Base-by-base conservation (phyloP, 2,329 filamentous ascomycete species). In the Fusarium napiforme region DNA sequence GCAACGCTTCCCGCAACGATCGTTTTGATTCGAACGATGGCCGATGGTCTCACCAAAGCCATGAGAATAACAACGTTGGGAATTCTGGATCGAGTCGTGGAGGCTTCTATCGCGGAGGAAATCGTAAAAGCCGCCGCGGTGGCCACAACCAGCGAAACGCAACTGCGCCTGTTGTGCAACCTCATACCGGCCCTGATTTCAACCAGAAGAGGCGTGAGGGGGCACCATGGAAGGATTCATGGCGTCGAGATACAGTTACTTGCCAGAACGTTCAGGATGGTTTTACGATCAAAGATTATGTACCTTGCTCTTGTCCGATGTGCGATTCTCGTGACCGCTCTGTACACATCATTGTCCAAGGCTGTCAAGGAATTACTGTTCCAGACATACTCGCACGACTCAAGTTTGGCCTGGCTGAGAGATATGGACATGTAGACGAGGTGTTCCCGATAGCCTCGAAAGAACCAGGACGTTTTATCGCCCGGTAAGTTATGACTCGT, bases 311-410 rank as follows among this genome's bases (percentile, higher is more conserved):
- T 50, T 83, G 82, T 40, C 37, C 60, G 21, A 55, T 65, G 6
- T 83, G 82, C 42, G 71, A 73, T 28, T 50, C 64, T 11, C 72
- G 77, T 39, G 82, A 83, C 58, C 76, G 78, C 56, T 82, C 78
- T 60, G 64, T 83, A 18, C 77, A 75, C 69, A 71, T 83, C 28
- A 68, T 60, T 23, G 75, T 77, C 12, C 64, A 69, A 40, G 34
- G 42, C 2, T 40, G 39, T 7, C 45, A 50, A 10, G 47, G 60
- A 9, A 40, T 59, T 12, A 39, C 64, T 18, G 11, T 30, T 4
- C 39, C 67, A 28, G 81, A 82, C 2, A 37, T 80, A 21, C 74
- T 77, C 40, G 55, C 74, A 9, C 76, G 78, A n/a, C 62, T 83
- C 56, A 81, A 78, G n/a, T 71, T 57, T 59, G 81, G 78, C 14